phyloP scores from a whole-genome alignment of 2,329 filamentous ascomycete genomes.

The Cylindrodendrum hubeiense region DNA sequence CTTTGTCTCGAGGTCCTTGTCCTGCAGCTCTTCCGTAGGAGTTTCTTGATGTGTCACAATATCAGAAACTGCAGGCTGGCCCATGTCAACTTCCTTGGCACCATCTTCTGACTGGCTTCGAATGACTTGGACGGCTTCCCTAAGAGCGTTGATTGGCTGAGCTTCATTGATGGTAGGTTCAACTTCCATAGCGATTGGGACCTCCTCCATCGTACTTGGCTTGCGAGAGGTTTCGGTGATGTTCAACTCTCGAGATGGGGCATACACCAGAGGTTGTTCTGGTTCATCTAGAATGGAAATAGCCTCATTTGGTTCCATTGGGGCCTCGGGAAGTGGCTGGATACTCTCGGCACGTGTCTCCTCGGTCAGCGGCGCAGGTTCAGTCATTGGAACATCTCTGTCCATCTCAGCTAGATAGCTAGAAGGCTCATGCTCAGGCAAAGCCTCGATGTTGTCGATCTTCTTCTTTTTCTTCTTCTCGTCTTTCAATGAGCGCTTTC shows the following conservation, averaged over 20 bases:
- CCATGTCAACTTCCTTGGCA: background rate
- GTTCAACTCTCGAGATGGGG: background rate
- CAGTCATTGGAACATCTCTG: constrained; percentile 12
- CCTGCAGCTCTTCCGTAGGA: background rate
- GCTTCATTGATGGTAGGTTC: background rate
- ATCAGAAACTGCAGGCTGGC: background rate
- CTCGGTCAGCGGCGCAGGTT: background rate
- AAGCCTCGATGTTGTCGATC: constrained; percentile 29
- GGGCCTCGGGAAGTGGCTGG: background rate
- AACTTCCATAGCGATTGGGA: background rate
- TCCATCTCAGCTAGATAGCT: background rate
- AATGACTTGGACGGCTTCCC: background rate
- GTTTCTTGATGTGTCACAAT: background rate
- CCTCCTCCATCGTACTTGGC: background rate
- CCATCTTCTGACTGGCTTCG: background rate
- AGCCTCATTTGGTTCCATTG: background rate
- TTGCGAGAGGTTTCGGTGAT: background rate
- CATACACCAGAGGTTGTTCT: background rate
- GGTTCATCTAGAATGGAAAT: background rate
- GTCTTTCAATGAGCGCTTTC: constrained; percentile 40
- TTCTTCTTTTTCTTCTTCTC: constrained; percentile 51
- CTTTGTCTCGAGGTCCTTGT: constrained; percentile 27
- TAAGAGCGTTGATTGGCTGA: too few relatives aligned
- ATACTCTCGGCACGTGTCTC: background rate
- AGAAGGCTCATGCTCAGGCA: background rate